Evolutionary conservation across 352 stramenopile genomes (phyloP), one percentile per base, ranked within the genome.

Genomic region (Plasmopara muralis): DNA sequence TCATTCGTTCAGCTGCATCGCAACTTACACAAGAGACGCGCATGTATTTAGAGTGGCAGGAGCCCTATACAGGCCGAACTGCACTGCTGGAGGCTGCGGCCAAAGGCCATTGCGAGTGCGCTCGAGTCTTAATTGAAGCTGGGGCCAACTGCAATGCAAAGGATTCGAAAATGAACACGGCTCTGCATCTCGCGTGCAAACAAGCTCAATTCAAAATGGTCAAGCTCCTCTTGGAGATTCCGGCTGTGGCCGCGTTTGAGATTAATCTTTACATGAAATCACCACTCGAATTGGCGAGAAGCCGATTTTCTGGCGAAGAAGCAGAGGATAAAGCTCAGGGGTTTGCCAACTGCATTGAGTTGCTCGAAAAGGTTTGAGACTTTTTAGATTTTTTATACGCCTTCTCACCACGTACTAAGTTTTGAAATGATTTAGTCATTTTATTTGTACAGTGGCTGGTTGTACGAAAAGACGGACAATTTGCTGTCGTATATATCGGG

Each of bases 391-490:
- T 7, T 15, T n/a, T 50, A 10, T 53, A 15, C 41, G 63, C 25
- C 56, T 49, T 47, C 13, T 54, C 31, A 44, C 20, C 31, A 35
- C 10, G 31, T 35, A 12, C 31, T 35, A 35, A 35, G 10, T 12
- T 5, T 35, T 51, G 20, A 12, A 25, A 28, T 40, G 14, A 28
- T 53, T 25, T 25, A 84, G 70, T 72, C 68, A 57, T 80, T 72
- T 42, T 85, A 67, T 47, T 15, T 85, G 12, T 79, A 77, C 43
- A 79, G 66, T 41, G 74, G 74, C 15, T 87, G 74, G 77, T 28
- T 87, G 34, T 87, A 85, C 25, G 54, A 73, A 46, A 79, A 83
- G 55, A 76, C 61, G 0, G 77, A 86, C 59, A 86, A 86, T 34
- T 44, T 86, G 47, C 40, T 85, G 16, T 87, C 77, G 5, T 57